Conservation (phyloP, 2,329 filamentous ascomycete species). For the Fusarium sp. region DNA sequence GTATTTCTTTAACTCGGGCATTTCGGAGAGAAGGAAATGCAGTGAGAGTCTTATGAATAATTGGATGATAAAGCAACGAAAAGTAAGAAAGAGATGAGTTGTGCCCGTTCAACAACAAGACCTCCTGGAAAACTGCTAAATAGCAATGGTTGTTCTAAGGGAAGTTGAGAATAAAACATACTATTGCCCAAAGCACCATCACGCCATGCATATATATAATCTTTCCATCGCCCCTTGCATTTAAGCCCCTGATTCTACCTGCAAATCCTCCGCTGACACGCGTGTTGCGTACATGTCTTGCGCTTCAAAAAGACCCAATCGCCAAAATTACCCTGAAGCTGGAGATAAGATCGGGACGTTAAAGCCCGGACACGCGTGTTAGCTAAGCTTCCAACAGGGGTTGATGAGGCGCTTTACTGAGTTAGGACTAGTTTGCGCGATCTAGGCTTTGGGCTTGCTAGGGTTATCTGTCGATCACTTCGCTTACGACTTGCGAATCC, state of each 20-base stretch:
- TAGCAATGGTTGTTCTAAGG: no score
- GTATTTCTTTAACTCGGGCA: conserved; percentile 1
- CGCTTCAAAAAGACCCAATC: no score
- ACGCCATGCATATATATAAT: neutral
- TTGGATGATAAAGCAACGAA: rapidly evolving
- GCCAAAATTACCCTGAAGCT: neutral
- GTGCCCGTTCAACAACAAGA: no score
- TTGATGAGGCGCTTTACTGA: no score
- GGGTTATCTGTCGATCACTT: neutral
- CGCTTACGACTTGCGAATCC: neutral
- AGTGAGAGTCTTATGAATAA: no score
- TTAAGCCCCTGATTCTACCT: rapidly evolving
- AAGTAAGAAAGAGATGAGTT: no score
- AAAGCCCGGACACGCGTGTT: conserved; percentile 22
- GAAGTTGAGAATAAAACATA: rapidly evolving
- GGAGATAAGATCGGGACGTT: neutral
- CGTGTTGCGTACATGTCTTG: conserved; percentile 14
- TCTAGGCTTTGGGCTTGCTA: neutral
- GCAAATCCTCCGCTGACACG: conserved; percentile 10
- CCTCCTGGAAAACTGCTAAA: rapidly evolving
- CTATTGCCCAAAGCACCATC: no score
- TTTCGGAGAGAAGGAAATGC: no score
- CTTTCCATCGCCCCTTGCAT: rapidly evolving
- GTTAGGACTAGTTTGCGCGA: rapidly evolving
- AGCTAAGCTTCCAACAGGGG: neutral